These are phyloP conservation scores for Alternaria ethzedia DNA, from an alignment of 2,329 filamentous ascomycete species.

Conservation along the genomic window DNA sequence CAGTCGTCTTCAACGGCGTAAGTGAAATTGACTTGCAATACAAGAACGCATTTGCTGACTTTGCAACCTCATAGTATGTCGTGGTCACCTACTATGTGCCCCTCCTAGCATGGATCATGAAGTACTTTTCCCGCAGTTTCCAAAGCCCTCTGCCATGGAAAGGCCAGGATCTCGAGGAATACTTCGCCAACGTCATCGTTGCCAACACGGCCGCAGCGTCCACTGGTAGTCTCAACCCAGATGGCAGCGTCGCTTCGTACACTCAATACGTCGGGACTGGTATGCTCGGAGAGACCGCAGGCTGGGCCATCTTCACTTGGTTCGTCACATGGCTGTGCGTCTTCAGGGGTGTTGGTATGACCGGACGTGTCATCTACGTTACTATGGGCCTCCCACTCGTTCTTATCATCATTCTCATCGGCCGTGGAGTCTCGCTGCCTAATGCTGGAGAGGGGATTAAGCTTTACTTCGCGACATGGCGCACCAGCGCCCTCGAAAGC, in stretches of 20 bases:
- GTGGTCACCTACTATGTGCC: conserved; percentile 22
- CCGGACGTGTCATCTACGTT: conserved; percentile 27
- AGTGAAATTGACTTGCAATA: conserved; percentile 2
- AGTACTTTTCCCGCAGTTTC: conserved; percentile 5
- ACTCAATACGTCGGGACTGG: neutral
- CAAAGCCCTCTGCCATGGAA: conserved; percentile 8
- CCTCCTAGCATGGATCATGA: conserved; percentile 19
- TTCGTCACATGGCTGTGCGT: conserved; percentile 22
- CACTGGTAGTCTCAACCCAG: conserved; percentile 4
- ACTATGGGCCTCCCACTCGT: conserved; percentile 30
- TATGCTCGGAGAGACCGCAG: neutral
- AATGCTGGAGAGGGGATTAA: conserved; percentile 15
- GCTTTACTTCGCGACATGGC: conserved; percentile 18
- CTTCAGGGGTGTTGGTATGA: conserved; percentile 25
- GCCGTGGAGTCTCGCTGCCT: conserved; percentile 17
- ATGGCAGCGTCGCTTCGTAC: conserved; percentile 13
- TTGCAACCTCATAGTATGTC: neutral
- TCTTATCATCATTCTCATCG: conserved; percentile 15
- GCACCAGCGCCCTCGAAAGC: conserved; percentile 20
- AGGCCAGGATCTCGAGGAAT: neutral
- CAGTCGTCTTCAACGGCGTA: conserved; percentile 13
- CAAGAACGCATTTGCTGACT: too few relatives aligned
- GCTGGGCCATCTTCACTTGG: conserved; percentile 7
- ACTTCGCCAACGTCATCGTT: conserved; percentile 4
- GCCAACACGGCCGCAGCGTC: neutral